Evolutionary conservation across 2,329 filamentous ascomycete genomes (phyloP).

Genomic region (Aspergillus bombycis): DNA sequence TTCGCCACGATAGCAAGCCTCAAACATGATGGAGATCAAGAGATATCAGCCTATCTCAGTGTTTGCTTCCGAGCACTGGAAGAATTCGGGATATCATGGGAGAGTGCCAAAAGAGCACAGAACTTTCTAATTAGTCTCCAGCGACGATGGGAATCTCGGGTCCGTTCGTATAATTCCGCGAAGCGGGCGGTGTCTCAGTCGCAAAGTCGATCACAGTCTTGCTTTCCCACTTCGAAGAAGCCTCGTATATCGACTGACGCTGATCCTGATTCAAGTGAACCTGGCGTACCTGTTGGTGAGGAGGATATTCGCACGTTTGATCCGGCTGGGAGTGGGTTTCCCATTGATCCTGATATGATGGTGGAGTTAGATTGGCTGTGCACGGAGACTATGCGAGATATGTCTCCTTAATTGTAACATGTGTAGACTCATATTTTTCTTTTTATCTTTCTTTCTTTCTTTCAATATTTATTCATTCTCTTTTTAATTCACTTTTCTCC

Average conservation of each 20-base stretch:
- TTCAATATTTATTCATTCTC: too few species aligned
- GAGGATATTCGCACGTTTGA: neutral
- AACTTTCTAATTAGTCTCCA: conserved; percentile 41
- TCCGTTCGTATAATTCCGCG: neutral
- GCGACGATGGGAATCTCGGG: conserved; percentile 34
- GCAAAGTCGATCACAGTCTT: neutral
- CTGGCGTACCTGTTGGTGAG: neutral
- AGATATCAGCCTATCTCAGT: conserved; percentile 29
- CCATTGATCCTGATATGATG: neutral
- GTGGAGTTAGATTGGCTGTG: neutral
- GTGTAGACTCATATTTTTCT: too few species aligned
- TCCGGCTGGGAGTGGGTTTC: neutral
- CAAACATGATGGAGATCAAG: neutral
- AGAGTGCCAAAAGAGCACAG: conserved; percentile 43
- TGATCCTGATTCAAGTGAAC: neutral
- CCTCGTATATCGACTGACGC: neutral
- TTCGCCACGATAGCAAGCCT: conserved; percentile 39
- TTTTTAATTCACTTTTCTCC: too few species aligned
- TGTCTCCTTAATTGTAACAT: neutral
- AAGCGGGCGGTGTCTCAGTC: neutral
- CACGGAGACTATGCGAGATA: neutral
- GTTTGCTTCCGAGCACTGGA: conserved; percentile 46
- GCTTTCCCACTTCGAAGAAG: neutral
- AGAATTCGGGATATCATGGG: conserved; percentile 42
- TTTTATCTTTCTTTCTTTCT: neutral